A percentile compares a stretch with the other conserved stretches of the same genome.
These are phyloP conservation scores for Hysterangium stoloniferum DNA, from an alignment of 768 basidiomycete species.

Conservation along the genomic window DNA sequence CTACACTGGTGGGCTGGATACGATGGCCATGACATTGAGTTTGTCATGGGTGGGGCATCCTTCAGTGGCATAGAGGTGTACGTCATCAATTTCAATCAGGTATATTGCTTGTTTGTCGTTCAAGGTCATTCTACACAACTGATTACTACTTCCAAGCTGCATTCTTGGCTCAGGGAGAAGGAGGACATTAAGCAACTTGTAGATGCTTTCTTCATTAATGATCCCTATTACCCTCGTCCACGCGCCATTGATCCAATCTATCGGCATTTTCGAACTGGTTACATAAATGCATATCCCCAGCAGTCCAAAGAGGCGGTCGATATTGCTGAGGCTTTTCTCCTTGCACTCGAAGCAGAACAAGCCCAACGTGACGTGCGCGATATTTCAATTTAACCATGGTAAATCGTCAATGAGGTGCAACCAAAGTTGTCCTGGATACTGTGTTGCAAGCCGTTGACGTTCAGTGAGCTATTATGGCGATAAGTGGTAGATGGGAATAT, in stretches of 20 bases:
- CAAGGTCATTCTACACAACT: constrained; percentile 1
- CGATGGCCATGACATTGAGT: constrained; percentile 28
- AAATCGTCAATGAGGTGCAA: too few relatives aligned
- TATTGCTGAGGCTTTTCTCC: too few relatives aligned
- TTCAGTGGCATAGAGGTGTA: constrained; percentile 16
- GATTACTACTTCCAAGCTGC: constrained; percentile 15
- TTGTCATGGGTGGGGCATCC: constrained; percentile 22
- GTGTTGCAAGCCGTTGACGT: too few relatives aligned
- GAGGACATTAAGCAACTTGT: constrained; percentile 19
- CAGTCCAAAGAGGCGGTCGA: too few relatives aligned
- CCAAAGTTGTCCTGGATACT: too few relatives aligned
- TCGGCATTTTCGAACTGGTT: constrained; percentile 18
- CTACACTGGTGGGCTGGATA: constrained; percentile 22
- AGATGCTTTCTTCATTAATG: constrained; percentile 23
- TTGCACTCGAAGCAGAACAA: too few relatives aligned
- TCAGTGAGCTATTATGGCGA: too few relatives aligned
- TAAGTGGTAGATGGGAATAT: too few relatives aligned
- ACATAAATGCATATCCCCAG: constrained; percentile 18
- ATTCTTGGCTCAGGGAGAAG: constrained; percentile 14
- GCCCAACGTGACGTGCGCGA: too few relatives aligned
- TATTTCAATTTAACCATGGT: too few relatives aligned
- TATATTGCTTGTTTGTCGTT: constrained; percentile 9
- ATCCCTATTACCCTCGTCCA: constrained; percentile 28
- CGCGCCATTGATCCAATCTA: constrained; percentile 19
- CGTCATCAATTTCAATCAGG: constrained; percentile 29